Evolutionary conservation across 306 rosid species (phyloP), one percentile per base, ranked within the genome.

Genomic region (Hippophae rhamnoides): DNA sequence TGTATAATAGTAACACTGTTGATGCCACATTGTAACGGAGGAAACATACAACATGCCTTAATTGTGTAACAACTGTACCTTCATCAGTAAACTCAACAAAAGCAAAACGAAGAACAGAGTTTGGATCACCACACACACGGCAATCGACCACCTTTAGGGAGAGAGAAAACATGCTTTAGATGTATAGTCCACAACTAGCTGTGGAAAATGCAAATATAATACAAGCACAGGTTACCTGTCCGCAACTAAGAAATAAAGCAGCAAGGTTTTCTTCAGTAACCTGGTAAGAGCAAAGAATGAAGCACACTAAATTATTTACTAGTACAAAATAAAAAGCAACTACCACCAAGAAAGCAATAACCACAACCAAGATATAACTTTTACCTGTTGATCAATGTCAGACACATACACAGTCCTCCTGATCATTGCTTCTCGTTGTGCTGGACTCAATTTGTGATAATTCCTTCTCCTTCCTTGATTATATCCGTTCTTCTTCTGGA

Each of bases 221-320:
- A 53, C 38, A 43, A 71, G 56, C 41, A 23, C 7, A n/a, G 31
- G 43, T 67, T 74, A 92, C 99, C 93, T 88, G 95, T 56, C 99
- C 99, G 27, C 96, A 92, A 74, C 63, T 77, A 52, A 86, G 89
- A 82, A 92, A 92, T 64, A 92, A 89, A 57, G 93, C 84, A 63
- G 99, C 99, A 61, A 92, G 88, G 81, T 85, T 95, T 82, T 92
- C 99, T 82, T 92, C 99, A 27, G 99, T 92, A 47, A 92, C 99
- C 99, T 92, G 27, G 72, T 41, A 66, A 5, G 13, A 54, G 63
- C 60, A 77, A 31, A 40, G 48, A 56, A 74, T 62, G 56, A 73
- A 66, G 44, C 27, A 50, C 43, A 49, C 49, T 56, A 54, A 65
- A 64, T 7, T 18, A 56, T 63, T 13, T 56, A 52, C 46, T 54